These are phyloP conservation scores for Physcia stellaris DNA, from an alignment of 495 filamentous ascomycete genomes.

Conservation along the genomic window DNA sequence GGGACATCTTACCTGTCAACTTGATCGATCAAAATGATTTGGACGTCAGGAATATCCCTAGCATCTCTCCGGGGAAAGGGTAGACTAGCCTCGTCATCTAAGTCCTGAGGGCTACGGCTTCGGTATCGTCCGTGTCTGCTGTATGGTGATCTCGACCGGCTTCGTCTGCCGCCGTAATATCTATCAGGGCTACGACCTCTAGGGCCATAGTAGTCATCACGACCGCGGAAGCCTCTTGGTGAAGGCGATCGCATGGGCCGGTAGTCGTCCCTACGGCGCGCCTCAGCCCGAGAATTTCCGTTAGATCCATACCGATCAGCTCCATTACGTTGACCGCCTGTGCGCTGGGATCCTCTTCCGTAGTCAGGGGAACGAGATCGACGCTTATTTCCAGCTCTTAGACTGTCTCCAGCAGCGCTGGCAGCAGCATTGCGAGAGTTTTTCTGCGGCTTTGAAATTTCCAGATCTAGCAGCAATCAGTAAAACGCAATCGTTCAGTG, in stretches of 20 bases:
- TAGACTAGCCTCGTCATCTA: constrained; percentile 45
- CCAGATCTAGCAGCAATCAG: constrained; percentile 81
- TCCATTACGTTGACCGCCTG: constrained; percentile 21
- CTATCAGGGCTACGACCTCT: constrained; percentile 42
- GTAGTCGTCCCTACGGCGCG: constrained; percentile 46
- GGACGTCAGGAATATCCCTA: constrained; percentile 77
- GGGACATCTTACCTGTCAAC: constrained; percentile 46
- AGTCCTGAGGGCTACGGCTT: constrained; percentile 48
- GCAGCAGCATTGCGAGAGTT: constrained; percentile 46
- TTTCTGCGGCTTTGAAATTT: constrained; percentile 81
- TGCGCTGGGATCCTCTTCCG: constrained; percentile 30
- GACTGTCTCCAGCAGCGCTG: constrained; percentile 24
- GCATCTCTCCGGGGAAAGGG: constrained; percentile 62
- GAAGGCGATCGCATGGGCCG: constrained; percentile 50
- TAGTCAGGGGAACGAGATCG: constrained; percentile 65
- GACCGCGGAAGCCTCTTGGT: constrained; percentile 39
- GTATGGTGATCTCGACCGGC: constrained; percentile 57
- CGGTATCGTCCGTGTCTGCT: constrained; percentile 47
- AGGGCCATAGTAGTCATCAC: constrained; percentile 56
- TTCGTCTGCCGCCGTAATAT: constrained; percentile 44
- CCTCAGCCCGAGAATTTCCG: constrained; percentile 37
- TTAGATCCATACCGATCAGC: constrained; percentile 30
- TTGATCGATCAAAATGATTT: constrained; percentile 69
- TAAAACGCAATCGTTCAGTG: no score
- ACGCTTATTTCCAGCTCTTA: constrained; percentile 26